phyloP scores from a whole-genome alignment of 352 stramenopile genomes.

The Halophytophthora polymorphica region DNA sequence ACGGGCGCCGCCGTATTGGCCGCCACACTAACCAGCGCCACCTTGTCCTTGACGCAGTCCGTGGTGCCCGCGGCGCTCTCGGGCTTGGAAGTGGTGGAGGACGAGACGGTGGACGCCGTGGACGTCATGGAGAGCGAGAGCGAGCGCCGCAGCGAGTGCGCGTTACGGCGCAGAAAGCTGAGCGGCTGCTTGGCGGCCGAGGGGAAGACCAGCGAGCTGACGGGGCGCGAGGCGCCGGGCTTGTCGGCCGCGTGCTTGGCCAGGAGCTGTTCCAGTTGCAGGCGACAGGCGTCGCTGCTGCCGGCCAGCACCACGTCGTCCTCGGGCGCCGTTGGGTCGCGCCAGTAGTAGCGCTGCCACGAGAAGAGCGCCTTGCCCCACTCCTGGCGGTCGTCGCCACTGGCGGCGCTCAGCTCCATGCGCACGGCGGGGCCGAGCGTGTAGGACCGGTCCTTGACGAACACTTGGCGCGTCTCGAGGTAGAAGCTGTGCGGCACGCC shows the following conservation, averaged over 20 bases:
- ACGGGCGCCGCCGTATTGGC: conserved; percentile 15
- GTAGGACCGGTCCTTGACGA: conserved; percentile 84
- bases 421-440: conserved; percentile 59
- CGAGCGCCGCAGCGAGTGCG: conserved; percentile 59
- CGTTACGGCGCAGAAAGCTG: conserved; percentile 65
- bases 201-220: conserved; percentile 42
- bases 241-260: conserved; percentile 35
- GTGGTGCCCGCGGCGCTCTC: conserved; percentile 33
- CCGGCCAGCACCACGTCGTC: conserved; percentile 2
- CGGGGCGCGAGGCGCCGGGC: conserved; percentile 2
- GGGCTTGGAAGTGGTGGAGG: conserved; percentile 29
- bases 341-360: conserved; percentile 87
- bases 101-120: conserved; percentile 28
- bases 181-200: conserved; percentile 64
- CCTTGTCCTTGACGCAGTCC: conserved; percentile 65
- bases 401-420: conserved; percentile 62
- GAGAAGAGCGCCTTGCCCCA: conserved; percentile 86
- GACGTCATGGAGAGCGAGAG: conserved; percentile 57
- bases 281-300: conserved; percentile 20
- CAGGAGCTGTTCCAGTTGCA: conserved; percentile 52
- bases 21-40: conserved; percentile 48
- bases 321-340: conserved; percentile 38
- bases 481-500: conserved; percentile 75
- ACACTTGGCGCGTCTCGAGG: conserved; percentile 79
- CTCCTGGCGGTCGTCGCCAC: conserved; percentile 68